Conservation (phyloP, 805 yeast species). For the Torulaspora gathmanii region DNA sequence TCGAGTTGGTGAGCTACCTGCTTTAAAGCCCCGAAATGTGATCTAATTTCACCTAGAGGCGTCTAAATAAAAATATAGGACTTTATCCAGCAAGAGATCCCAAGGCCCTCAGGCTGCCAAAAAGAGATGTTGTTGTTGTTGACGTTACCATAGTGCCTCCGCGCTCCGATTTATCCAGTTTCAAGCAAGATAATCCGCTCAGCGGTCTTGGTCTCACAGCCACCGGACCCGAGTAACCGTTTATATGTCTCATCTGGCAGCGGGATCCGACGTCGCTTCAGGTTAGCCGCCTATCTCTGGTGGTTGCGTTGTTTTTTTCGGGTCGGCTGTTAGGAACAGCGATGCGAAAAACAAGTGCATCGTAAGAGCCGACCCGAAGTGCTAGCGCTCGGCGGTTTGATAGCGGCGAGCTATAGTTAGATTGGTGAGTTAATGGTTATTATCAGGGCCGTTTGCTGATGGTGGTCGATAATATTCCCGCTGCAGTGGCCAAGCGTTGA, state of each 20-base stretch:
- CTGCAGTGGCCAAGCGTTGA: background rate
- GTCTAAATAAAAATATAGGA: conserved; percentile 2
- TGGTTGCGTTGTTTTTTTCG: background rate
- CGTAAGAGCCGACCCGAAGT: conserved; percentile 1
- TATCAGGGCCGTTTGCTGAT: background rate
- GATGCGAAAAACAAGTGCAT: background rate
- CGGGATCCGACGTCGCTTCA: background rate
- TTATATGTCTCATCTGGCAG: background rate
- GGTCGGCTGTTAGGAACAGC: background rate
- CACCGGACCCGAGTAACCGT: too few species aligned
- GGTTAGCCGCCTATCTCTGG: background rate
- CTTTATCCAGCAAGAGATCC: background rate
- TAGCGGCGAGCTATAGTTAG: background rate
- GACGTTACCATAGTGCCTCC: too few species aligned
- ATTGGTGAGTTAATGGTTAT: background rate
- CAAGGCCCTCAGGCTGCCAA: too few species aligned
- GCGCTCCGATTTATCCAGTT: background rate
- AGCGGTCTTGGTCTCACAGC: too few species aligned
- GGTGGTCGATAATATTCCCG: conserved; percentile 1
- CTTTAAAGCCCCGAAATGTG: background rate
- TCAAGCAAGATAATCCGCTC: too few species aligned
- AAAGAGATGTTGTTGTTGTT: too few species aligned
- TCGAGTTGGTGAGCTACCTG: conserved; percentile 50
- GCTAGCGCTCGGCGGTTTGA: background rate
- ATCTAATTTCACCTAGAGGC: background rate